Base-by-base conservation (phyloP, 306 rosid genomes). In the peach (Prunus persica) region DNA sequence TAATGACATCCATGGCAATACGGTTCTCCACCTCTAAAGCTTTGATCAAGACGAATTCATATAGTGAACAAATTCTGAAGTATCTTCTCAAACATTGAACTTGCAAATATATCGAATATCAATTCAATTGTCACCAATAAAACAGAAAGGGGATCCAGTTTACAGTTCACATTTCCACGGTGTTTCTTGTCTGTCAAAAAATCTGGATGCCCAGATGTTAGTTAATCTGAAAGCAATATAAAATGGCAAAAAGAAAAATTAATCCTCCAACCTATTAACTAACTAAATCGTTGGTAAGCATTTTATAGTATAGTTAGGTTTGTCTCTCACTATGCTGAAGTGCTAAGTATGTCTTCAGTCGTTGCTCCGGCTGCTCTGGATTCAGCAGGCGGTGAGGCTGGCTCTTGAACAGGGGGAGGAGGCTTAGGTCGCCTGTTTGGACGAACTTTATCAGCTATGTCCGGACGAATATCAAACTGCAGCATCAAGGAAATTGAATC, bases 401-500 rank as follows among this genome's bases (percentile, higher is more conserved):
- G 89, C 87, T 86, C 92, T 55, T 72, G 74, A 74, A 68, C 86
- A 14, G 86, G 82, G 82, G 62, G 41, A 34, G 82, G 89, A 38
- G 88, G 88, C 84, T 86, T 81, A 8, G 66, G 67, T 62, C 92
- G 91, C 72, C 96, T 84, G 76, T 86, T 88, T 5, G 97, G 95
- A 80, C 91, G 83, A 50, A 88, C 88, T 86, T 90, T 88, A 75
- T 83, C 86, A 63, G 81, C 97, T 68, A 73, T 46, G 15, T 85
- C 95, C 3, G 77, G 58, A 68, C 45, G 61, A 30, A 85, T 74
- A 2, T 85, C 88, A 81, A 90, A 92, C 98, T 94, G 89, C 87
- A 83, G 71, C 57, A 76, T 27, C 61, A 72, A 84, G 32, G 55
- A 54, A 64, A 27, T 14, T 80, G 6, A 50, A 69, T 77, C 49